Evolutionary conservation across 139 green algal genomes (phyloP).

Genomic region (Asterochloris sp.): DNA sequence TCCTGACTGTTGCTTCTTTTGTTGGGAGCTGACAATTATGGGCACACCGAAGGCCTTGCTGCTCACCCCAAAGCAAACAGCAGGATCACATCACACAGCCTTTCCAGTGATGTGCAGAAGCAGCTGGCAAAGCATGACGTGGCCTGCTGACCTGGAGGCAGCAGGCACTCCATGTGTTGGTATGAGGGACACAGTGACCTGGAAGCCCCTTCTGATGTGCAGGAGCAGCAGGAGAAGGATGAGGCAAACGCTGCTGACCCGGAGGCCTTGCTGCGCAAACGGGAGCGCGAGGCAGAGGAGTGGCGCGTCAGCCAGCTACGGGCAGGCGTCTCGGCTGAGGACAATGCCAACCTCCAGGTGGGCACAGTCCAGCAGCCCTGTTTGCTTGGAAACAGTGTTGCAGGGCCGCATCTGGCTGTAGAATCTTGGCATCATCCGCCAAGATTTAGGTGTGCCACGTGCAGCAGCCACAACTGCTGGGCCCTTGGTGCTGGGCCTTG

Average conservation of each 20-base stretch:
- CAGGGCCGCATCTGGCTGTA: no score
- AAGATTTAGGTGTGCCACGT: no score
- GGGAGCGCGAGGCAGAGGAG: conserved; percentile 45
- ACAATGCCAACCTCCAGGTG: conserved; percentile 72
- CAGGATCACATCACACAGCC: background rate
- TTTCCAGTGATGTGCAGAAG: background rate
- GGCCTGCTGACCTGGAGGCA: background rate
- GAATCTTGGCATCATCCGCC: no score
- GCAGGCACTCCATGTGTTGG: background rate
- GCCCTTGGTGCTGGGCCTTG: no score
- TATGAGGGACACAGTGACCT: background rate
- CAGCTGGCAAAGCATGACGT: background rate
- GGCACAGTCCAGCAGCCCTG: background rate
- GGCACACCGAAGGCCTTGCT: background rate
- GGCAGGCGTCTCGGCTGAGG: conserved; percentile 32
- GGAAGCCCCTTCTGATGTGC: background rate
- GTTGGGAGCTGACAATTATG: background rate
- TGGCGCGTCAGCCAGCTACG: conserved; percentile 63
- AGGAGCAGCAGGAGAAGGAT: conserved; percentile 19
- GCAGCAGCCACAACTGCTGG: no score
- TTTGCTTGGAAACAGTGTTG: background rate
- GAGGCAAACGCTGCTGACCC: conserved; percentile 46
- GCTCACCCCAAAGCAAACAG: background rate
- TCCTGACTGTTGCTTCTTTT: background rate
- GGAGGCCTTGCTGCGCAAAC: conserved; percentile 35